A percentile compares a stretch with the other conserved stretches of the same genome.
phyloP scores from a whole-genome alignment of 345 rosid species.

The Noccaea caerulescens region DNA sequence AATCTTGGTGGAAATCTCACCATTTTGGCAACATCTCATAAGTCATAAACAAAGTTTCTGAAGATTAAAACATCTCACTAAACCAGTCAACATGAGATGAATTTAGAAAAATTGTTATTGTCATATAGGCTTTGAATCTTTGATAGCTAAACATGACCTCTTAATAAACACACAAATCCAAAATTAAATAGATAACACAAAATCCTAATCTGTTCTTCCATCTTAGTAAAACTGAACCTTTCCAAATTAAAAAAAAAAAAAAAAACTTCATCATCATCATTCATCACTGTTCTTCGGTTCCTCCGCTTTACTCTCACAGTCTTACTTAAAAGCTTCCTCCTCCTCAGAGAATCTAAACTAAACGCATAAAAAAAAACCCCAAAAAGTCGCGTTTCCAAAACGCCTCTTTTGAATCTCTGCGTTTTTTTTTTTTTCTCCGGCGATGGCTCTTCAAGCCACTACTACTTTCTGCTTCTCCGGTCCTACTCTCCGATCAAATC shows the following conservation, averaged over 20 bases:
- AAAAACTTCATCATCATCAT: too few species aligned
- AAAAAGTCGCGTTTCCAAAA: constrained; percentile 18
- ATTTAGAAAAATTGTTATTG: not conserved
- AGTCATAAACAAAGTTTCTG: not conserved
- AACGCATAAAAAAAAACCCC: not conserved
- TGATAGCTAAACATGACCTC: too few species aligned
- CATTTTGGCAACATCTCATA: not conserved
- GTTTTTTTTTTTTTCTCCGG: not conserved
- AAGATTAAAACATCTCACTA: not conserved
- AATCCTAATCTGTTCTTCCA: not conserved
- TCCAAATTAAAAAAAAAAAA: not conserved
- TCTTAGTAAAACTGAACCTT: not conserved
- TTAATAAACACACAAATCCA: not conserved
- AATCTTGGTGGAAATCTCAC: not conserved
- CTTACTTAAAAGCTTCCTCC: not conserved
- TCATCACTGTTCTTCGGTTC: constrained; percentile 35
- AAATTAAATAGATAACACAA: not conserved
- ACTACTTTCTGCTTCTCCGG: constrained; percentile 37
- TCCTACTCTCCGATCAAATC: constrained; percentile 24
- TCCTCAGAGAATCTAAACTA: not conserved
- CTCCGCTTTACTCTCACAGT: constrained; percentile 27
- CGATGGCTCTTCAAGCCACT: constrained; percentile 46
- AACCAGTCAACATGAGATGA: not conserved
- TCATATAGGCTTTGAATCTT: not conserved
- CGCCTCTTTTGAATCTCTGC: constrained; percentile 23